A percentile compares a stretch with the other conserved stretches of the same genome.
phyloP scores from a whole-genome alignment of 2,329 filamentous ascomycete species.

The Aureobasidium musti region DNA sequence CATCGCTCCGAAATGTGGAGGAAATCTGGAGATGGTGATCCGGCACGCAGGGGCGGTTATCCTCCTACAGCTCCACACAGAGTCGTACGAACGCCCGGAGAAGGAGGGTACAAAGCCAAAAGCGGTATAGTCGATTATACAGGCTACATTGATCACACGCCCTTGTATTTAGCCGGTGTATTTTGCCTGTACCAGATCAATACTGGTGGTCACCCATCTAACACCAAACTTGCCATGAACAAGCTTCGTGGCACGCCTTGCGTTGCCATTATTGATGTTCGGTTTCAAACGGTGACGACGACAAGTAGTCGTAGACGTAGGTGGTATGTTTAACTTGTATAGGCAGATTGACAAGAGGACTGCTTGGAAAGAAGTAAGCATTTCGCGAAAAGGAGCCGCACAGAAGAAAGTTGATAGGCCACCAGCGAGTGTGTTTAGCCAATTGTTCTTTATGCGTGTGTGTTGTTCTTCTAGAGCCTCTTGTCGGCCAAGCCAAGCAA shows the following conservation, averaged over 20 bases:
- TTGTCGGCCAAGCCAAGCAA: constrained; percentile 1
- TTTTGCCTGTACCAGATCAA: constrained; percentile 22
- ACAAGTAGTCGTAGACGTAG: constrained; percentile 10
- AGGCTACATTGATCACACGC: constrained; percentile 18
- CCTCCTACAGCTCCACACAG: constrained; percentile 6
- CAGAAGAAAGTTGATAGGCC: neutral
- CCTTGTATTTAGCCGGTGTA: constrained; percentile 11
- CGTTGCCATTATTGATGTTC: neutral
- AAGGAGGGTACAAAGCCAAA: constrained; percentile 11
- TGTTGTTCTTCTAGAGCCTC: neutral
- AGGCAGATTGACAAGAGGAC: neutral
- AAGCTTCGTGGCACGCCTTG: constrained; percentile 27
- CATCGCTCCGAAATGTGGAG: constrained; percentile 20
- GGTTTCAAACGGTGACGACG: neutral
- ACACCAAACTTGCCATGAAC: constrained; percentile 3
- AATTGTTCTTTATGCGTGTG: neutral
- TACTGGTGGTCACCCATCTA: neutral
- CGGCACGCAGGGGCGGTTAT: neutral
- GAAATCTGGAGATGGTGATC: constrained; percentile 16
- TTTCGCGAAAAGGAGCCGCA: neutral
- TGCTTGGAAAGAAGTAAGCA: neutral
- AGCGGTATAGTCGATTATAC: neutral
- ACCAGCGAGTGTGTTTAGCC: neutral
- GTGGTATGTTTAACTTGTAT: constrained; percentile 6
- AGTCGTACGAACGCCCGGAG: constrained; percentile 19